These are phyloP conservation scores for Pseudoperonospora humuli DNA, from an alignment of 352 stramenopile genomes.

Conservation along the genomic window DNA sequence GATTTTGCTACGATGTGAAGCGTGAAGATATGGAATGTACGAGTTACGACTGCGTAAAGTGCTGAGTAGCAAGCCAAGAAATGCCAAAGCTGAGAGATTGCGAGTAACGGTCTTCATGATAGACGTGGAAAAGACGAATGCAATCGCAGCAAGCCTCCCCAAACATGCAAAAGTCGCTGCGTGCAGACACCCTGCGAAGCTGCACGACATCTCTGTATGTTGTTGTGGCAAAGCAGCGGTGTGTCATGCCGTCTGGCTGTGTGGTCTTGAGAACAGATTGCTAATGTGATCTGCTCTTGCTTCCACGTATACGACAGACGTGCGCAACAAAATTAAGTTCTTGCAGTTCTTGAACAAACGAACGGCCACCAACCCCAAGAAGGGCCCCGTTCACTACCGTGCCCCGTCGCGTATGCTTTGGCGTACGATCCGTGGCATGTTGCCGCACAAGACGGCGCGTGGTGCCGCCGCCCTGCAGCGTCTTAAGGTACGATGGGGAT, in stretches of 20 bases:
- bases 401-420: conserved; percentile 91
- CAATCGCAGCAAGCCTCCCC: conserved; percentile 19
- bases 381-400: conserved; percentile 97
- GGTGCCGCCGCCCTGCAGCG: conserved; percentile 92
- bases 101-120: conserved; percentile 4
- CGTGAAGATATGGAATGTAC: conserved; percentile 10
- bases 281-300: conserved; percentile 26
- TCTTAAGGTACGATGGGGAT: conserved; percentile 73
- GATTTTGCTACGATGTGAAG: conserved; percentile 14
- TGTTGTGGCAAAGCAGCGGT: conserved; percentile 28
- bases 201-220: conserved; percentile 19
- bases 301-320: conserved; percentile 55
- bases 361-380: conserved; percentile 97
- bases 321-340: conserved; percentile 97
- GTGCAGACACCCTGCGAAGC: conserved; percentile 71
- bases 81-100: neutral
- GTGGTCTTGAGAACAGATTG: conserved; percentile 22
- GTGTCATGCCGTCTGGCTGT: conserved; percentile 74
- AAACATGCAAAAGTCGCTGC: conserved; percentile 90
- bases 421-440: conserved; percentile 95
- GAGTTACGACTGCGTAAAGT: neutral
- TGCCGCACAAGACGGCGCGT: conserved; percentile 97
- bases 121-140: conserved; percentile 6
- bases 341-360: conserved; percentile 97
- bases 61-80: conserved; percentile 5